Percentiles rank a stretch among this genome's conserved stretches.
Evolutionary conservation across 2,329 filamentous ascomycete species (phyloP).

Genomic region (Coniochaeta sp.): DNA sequence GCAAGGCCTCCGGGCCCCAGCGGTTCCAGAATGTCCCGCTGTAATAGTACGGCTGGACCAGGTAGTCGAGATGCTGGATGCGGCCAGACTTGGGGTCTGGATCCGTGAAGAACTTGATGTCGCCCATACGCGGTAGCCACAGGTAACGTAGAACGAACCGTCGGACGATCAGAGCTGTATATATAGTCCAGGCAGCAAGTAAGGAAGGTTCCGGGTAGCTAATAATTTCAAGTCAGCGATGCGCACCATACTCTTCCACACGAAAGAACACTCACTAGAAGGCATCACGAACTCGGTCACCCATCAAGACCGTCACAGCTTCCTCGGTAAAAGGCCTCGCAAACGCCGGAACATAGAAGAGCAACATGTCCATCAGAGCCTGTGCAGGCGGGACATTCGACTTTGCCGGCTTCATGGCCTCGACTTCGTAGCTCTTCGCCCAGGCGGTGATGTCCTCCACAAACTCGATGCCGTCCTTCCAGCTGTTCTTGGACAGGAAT

Average conservation of each 20-base stretch:
- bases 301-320: constrained; percentile 53
- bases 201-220: constrained; percentile 37
- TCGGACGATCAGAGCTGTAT: constrained; percentile 41
- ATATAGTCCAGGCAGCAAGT: constrained; percentile 29
- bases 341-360: constrained; percentile 43
- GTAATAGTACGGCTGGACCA: constrained; percentile 59
- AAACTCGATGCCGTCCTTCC: constrained; percentile 45
- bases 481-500: constrained; percentile 26
- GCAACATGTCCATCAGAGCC: constrained; percentile 52
- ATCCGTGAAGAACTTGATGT: constrained; percentile 31
- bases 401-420: constrained; percentile 45
- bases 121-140: constrained; percentile 45
- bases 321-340: constrained; percentile 39
- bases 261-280: constrained; percentile 45
- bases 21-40: constrained; percentile 51
- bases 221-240: background rate
- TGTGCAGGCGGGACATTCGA: constrained; percentile 45
- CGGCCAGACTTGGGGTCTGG: constrained; percentile 46
- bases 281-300: constrained; percentile 52
- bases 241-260: background rate
- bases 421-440: constrained; percentile 49
- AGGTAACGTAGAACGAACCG: constrained; percentile 51
- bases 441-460: constrained; percentile 38
- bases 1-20: constrained; percentile 51
- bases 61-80: constrained; percentile 41